Base-by-base conservation (phyloP, 2,329 filamentous ascomycete species). In the Trichoderma asperellum region DNA sequence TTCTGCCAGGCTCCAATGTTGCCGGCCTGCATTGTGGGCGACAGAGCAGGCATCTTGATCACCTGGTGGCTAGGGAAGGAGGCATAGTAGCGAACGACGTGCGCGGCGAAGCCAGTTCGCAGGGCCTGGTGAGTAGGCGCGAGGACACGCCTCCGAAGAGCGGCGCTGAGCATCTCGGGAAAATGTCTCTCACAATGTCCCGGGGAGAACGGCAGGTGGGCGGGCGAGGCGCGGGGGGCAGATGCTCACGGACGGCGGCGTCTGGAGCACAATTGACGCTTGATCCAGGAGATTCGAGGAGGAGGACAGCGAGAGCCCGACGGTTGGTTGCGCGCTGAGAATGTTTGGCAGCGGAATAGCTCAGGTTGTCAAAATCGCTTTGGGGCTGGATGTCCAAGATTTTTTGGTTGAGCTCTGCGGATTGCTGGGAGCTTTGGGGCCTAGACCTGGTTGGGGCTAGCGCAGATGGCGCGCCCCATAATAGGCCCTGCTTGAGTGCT, bases 1-100 rank as follows among this genome's bases (percentile, higher is more conserved):
- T 98, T 99, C 86, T 98, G 93, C 96, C 96, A 99, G 73, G 90
- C 85, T 77, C 96, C 96, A 82, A 99, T 97, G 85, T 97, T 97
- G 80, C 96, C 96, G 72, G 92, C 87, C 73, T 92, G 94, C 96
- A 99, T 99, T 76, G 96, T 99, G 68, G 96, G 96, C 72, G 96
- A 99, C 77, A 99, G 87, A 70, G 96, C 96, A 74, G 96, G 96
- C 96, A 99, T 99, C 86, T 89, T 96, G 85, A 99, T 91, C 82
- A 99, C 86, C 75, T 92, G 95, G 85, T 99, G 96, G 75, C 94
- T 89, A 74, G 96, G 96, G 85, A 93, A 98, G 61, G 95, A 96
- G 75, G 87, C 96, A 85, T 87, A 89, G 82, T 83, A 88, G 84
- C 88, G 85, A 81, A 87, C 84, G 72, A 89, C 82, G 76, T 84